phyloP scores from a whole-genome alignment of 352 stramenopile genomes.

The Globisporangium splendens region DNA sequence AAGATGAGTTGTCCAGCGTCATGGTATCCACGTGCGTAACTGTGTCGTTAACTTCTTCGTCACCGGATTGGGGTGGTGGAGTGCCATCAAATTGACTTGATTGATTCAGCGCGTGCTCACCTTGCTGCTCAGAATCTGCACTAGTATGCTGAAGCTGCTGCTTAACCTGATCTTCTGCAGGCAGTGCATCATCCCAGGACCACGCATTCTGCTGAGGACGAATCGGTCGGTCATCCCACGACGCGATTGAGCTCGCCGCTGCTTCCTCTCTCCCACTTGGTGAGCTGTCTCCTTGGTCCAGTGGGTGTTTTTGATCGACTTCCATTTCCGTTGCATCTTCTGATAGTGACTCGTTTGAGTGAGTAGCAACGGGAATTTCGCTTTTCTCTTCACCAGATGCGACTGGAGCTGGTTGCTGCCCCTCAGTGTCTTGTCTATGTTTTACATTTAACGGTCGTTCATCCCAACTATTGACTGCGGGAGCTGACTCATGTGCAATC shows the following conservation, averaged over 20 bases:
- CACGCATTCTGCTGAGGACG: slow-evolving; percentile 1
- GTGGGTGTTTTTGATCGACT: background rate
- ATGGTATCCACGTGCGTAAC: background rate
- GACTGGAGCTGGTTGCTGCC: background rate
- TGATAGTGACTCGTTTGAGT: background rate
- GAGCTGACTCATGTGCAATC: background rate
- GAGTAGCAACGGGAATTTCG: background rate
- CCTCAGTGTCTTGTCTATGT: background rate
- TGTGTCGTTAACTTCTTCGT: background rate
- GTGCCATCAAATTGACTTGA: background rate
- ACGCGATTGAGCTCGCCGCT: background rate
- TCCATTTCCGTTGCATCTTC: background rate
- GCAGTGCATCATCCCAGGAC: background rate
- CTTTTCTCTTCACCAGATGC: slow-evolving; percentile 4
- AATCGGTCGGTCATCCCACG: slow-evolving; percentile 20
- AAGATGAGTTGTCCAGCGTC: background rate
- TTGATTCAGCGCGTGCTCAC: background rate
- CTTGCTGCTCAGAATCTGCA: background rate
- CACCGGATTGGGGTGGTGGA: background rate
- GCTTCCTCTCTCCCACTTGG: background rate
- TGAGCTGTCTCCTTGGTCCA: background rate
- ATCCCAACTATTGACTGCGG: background rate
- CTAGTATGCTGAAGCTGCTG: background rate
- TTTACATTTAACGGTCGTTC: background rate
- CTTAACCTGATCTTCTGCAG: background rate